These are phyloP conservation scores for Myxozyma neglecta DNA, from an alignment of 805 yeast genomes.

Conservation along the genomic window DNA sequence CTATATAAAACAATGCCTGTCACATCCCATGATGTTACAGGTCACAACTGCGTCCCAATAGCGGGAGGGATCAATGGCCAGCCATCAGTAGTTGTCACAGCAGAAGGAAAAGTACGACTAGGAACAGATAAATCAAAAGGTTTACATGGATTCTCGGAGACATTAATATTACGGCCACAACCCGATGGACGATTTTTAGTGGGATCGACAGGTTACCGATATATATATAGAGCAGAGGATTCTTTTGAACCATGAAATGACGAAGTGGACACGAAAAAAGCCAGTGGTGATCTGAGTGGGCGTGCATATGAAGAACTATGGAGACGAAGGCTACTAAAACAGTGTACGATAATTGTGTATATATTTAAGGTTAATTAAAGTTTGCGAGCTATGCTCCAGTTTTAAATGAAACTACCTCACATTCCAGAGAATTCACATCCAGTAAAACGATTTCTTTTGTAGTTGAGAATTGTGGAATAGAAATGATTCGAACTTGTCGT, in stretches of 20 bases:
- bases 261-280: background rate
- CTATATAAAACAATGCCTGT: constrained; percentile 41
- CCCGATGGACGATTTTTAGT: constrained; percentile 35
- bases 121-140: constrained; percentile 39
- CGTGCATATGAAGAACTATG: background rate
- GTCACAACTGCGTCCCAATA: constrained; percentile 44
- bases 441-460: constrained; percentile 67
- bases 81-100: constrained; percentile 37
- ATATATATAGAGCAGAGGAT: constrained; percentile 41
- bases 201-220: constrained; percentile 36
- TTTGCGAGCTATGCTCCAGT: background rate
- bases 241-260: constrained; percentile 5
- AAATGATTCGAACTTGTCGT: constrained; percentile 52
- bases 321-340: background rate
- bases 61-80: constrained; percentile 23
- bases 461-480: constrained; percentile 67
- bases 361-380: background rate
- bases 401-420: constrained; percentile 48
- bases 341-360: background rate
- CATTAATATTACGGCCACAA: constrained; percentile 27
- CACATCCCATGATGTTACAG: constrained; percentile 41
- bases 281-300: background rate
- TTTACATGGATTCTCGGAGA: constrained; percentile 40
- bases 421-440: constrained; percentile 57
- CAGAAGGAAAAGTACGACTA: constrained; percentile 41